phyloP scores from a whole-genome alignment of 768 basidiomycete genomes.

The Termitomyces sp. region DNA sequence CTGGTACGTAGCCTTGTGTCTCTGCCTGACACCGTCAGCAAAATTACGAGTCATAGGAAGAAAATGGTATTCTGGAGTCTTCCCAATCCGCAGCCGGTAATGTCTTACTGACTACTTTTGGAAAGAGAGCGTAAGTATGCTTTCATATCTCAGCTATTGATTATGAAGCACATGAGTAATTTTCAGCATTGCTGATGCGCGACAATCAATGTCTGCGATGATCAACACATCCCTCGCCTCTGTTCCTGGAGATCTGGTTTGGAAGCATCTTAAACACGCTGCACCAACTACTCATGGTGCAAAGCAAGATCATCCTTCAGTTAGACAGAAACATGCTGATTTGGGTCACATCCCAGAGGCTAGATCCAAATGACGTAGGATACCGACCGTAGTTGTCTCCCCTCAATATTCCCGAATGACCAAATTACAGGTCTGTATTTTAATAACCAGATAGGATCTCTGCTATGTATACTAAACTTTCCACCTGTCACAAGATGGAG shows the following conservation, averaged over 20 bases:
- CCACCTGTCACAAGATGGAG: slow-evolving; percentile 19
- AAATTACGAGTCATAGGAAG: slow-evolving; percentile 21
- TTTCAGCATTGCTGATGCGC: slow-evolving; percentile 27
- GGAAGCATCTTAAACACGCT: slow-evolving; percentile 31
- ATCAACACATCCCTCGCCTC: slow-evolving; percentile 19
- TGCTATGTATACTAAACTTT: background rate
- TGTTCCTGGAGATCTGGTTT: slow-evolving; percentile 30
- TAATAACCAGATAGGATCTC: background rate
- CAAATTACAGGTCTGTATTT: slow-evolving; percentile 34
- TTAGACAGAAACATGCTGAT: background rate
- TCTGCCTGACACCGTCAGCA: background rate
- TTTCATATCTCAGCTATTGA: background rate
- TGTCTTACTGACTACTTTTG: slow-evolving; percentile 35
- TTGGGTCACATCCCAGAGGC: slow-evolving; percentile 1
- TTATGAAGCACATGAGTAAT: background rate
- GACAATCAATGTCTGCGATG: slow-evolving; percentile 25
- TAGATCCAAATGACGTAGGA: slow-evolving; percentile 20
- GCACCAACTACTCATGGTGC: slow-evolving; percentile 16
- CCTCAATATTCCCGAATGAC: slow-evolving; percentile 25
- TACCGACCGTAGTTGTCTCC: slow-evolving; percentile 7
- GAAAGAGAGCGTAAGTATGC: slow-evolving; percentile 33
- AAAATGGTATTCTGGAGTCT: slow-evolving; percentile 36
- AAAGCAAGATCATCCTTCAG: slow-evolving; percentile 19
- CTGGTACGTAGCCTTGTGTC: slow-evolving; percentile 27
- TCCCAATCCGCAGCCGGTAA: slow-evolving; percentile 26